Evolutionary conservation across 2,329 filamentous ascomycete genomes (phyloP), one percentile per base, ranked within the genome.

Genomic region (Truncatella angustata): DNA sequence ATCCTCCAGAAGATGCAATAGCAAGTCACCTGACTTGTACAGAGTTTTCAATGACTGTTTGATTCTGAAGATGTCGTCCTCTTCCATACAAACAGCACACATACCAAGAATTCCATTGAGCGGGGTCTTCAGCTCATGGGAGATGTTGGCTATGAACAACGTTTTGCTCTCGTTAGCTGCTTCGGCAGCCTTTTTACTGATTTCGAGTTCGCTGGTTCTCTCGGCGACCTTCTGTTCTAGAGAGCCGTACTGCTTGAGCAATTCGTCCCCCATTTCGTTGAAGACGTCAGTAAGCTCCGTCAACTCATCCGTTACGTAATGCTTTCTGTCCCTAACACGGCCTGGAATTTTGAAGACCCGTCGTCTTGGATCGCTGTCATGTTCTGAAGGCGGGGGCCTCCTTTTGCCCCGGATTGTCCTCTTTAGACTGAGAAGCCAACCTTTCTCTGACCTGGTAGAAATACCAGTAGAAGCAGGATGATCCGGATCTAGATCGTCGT

Each of bases 101-200:
- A 97, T 94, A 54, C 94, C 94, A 62, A 99, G 78, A 45, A 97
- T 97, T 11, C 93, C 94, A 64, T 97, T 97, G 52, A 97, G 78
- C 0, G 94, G 94, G 1, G 94, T 99, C 66, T 96, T 95, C 32
- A 99, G 78, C 68, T 97, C 83, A 60, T 86, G 84, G 1, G 84
- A 87, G 47, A 97, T 96, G 62, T 97, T 97, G 16, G 94, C 94
- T 57, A 99, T 95, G 73, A 97, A 97, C 7, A 97, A 77, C 0
- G 94, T 97, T 73, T 99, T 99, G 77, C 90, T 95, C 71, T 96
- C 90, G 62, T 96, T 97, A 3, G 92, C 92, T n/a, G 90, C 88
- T 69, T 96, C 92, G 1, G 92, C 92, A 1, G 91, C 90, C 71
- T 91, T 90, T 68, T 96, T 96, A 73, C 88, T 95, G 55, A 90